Base-by-base conservation (phyloP, 352 stramenopile species). In the Phytopythium sindhum region DNA sequence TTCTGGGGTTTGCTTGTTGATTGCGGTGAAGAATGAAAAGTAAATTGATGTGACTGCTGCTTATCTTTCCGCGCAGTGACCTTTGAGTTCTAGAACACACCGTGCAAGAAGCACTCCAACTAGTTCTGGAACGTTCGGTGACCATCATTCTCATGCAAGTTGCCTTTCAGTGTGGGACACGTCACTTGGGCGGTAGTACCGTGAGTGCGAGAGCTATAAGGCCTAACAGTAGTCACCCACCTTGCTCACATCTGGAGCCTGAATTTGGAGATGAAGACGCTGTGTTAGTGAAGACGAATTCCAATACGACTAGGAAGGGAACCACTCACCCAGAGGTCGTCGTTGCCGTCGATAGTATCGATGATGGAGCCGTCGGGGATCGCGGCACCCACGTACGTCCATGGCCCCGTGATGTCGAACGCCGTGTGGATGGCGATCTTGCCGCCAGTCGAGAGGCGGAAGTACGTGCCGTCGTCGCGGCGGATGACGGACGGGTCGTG, bases 401-500 rank as follows among this genome's bases (percentile, higher is more conserved):
- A 86, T 7, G 77, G 74, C 12, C 77, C 74, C 0, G 55, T 72
- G 19, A 86, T 68, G 24, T 68, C 52, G 12, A 74, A 70, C 3
- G 77, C 72, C 4, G 77, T 76, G 60, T 86, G 77, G 35, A 86
- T 71, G 9, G 77, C 72, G 48, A 86, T 77, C 52, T 81, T 79
- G 61, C 68, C 71, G n/a, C 75, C 75, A 0, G 77, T 86, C 4
- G 73, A 81, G 69, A 86, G 84, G 28, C 74, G 74, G 58, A 81
- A 86, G 65, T 86, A 86, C 19, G 68, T 86, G 58, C 77, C 75
- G 57, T 86, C 70, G 26, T 61, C 51, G 26, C 73, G 70, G 26
- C 75, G 73, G 56, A 84, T 82, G 52, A 86, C 81, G 42, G 77
- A 75, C 14, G 77, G 75, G 39, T 86, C 75, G 61, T 86, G 77